Evolutionary conservation across 257 asterid genomes (phyloP), one percentile per base, ranked within the genome.

Genomic region (Echites panduratus): DNA sequence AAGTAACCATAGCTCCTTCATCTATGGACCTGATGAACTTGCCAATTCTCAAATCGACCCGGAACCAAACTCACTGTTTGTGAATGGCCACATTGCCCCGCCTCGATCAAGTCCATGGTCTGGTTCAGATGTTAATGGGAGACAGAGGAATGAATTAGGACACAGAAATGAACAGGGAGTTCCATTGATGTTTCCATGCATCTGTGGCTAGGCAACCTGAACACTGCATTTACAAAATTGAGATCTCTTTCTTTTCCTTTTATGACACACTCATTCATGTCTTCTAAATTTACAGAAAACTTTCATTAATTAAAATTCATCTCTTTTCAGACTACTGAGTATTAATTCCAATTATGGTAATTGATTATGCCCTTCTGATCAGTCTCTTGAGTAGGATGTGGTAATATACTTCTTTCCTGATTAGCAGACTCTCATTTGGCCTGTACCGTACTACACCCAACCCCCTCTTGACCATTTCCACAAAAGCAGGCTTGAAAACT

Each of bases 1-100:
- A 66, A 76, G 78, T n/a, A 78, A 70, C 70, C 79, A 63, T 26
- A 75, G 79, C 74, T 83, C 85, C 24, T 38, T 61, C 17, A 27
- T 74, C 6, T 82, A 79, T 70, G 84, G 82, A 29, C 80, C 79
- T 27, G 85, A 83, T 56, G 84, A 76, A 38, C 40, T 76, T 66
- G 49, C 73, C 16, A 4, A 65, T 29, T 24, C 44, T 41, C 77
- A 70, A 75, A 66, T 80, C 17, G 49, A 70, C 65, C 65, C 68
- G 4, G 79, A 79, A 16, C 68, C 76, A 11, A 82, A 82, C 66
- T 74, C 87, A 13, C 66, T 85, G 53, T 82, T 85, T 22, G 68
- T 75, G 2, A 66, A 77, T 76, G 89, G 84, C 54, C 81, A 67
- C 11, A 77, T 85, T 57, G 87, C 82, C 63, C 86, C 88, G 59